Base-by-base conservation (phyloP, 129 eudicot species). In the Cynara cardunculus region DNA sequence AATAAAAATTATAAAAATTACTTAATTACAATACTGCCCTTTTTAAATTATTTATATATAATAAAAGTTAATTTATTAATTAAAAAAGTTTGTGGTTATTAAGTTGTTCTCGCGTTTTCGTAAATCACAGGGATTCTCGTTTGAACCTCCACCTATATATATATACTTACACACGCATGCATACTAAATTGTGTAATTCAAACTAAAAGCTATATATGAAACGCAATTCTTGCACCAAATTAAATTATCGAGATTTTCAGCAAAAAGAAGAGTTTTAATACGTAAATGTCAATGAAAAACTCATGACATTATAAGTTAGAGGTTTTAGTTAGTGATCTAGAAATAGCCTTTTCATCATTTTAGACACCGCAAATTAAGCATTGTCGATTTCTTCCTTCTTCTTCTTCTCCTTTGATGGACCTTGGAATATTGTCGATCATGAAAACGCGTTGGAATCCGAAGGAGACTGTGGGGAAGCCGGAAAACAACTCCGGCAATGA, bases 371-470 rank as follows among this genome's bases (percentile, higher is more conserved):
- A 53, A 53, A 53, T 53, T 68, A 68, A 68, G 37, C 22, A 69
- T 18, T 18, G 11, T 69, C 9, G 24, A 69, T 9, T 69, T 69
- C 41, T 69, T 69, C 73, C 71, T 30, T 10, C 76, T 11, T 31
- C 73, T 19, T 12, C 22, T 12, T 61, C 30, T 14, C 61, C 79
- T 61, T 73, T 73, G 25, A 35, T 27, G 68, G 26, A 66, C 35
- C 34, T 49, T 21, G 44, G 73, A 10, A 79, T 44, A 70, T 61
- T 32, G 69, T 18, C 81, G 81, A 28, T 79, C 64, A 13, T 67
- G 16, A 67, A 67, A 67, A 22, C 34, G 2, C 21, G 34, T 26
- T 14, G 13, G 65, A 53, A 27, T 14, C 56, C 69, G 56, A 31
- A 75, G 41, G 41, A 53, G 56, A 5, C n/a, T 53, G 34, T 79